Conservation (phyloP, 805 yeast species). For the Torulaspora indica region DNA sequence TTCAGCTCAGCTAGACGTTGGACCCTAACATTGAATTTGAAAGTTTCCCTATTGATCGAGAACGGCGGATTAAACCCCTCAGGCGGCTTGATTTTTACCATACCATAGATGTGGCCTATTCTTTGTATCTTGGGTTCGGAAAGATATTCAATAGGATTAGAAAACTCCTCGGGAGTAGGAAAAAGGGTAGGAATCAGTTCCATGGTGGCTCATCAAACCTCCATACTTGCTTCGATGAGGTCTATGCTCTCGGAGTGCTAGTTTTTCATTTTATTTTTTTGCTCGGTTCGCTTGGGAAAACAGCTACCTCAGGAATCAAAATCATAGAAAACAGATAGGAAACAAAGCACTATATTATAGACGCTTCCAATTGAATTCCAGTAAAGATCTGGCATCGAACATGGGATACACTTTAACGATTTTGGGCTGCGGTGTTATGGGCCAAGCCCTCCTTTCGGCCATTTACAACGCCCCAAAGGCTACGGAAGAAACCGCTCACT, state of each 20-base stretch:
- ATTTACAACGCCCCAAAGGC: constrained; percentile 34
- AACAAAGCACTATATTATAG: not conserved
- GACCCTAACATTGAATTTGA: constrained; percentile 63
- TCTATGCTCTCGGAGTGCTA: not conserved
- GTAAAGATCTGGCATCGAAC: not conserved
- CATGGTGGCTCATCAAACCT: constrained; percentile 9
- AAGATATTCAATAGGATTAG: constrained; percentile 62
- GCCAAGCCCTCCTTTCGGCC: constrained; percentile 85
- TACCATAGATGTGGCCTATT: constrained; percentile 61
- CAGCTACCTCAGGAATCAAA: not conserved
- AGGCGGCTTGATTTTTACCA: constrained; percentile 70
- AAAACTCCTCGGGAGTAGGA: constrained; percentile 53
- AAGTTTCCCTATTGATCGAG: constrained; percentile 47
- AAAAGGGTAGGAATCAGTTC: constrained; percentile 48
- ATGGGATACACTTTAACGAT: constrained; percentile 60
- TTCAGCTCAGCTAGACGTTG: constrained; percentile 64
- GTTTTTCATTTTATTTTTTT: constrained; percentile 4
- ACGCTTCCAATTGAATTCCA: not conserved
- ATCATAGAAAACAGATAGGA: not conserved
- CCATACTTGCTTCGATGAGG: not conserved
- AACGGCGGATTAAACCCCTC: constrained; percentile 46
- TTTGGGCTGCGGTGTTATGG: constrained; percentile 94
- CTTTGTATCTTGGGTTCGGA: constrained; percentile 43
- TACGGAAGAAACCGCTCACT: constrained; percentile 26
- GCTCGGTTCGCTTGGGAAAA: not conserved